Conservation (phyloP, 768 basidiomycete species). For the Amanita inopinata region DNA sequence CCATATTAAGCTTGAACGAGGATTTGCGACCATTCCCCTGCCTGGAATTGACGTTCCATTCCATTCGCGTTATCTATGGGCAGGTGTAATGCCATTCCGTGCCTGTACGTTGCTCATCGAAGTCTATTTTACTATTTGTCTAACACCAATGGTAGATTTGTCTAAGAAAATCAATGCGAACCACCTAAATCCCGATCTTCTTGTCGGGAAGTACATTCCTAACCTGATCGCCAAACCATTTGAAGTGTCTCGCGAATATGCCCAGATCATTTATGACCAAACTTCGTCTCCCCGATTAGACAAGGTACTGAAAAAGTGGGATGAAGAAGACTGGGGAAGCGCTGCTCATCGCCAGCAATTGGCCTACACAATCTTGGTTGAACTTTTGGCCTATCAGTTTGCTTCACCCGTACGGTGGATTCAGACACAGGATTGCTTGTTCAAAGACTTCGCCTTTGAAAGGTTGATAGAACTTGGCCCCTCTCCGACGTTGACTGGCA, state of each 20-base stretch:
- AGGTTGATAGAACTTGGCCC: constrained; percentile 94
- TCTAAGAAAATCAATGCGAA: constrained; percentile 96
- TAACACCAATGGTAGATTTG: constrained; percentile 46
- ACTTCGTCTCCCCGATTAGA: constrained; percentile 92
- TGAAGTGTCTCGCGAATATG: constrained; percentile 76
- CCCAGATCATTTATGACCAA: constrained; percentile 92
- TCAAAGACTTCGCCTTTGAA: constrained; percentile 79
- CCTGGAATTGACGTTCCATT: constrained; percentile 99
- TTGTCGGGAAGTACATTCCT: constrained; percentile 93
- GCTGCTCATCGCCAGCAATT: constrained; percentile 82
- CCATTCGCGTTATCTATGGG: constrained; percentile 99
- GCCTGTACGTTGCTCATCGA: constrained; percentile 67
- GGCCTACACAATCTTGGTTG: constrained; percentile 93
- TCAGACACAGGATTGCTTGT: constrained; percentile 94
- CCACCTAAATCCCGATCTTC: constrained; percentile 89
- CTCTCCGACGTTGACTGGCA: constrained; percentile 91
- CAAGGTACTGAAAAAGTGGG: constrained; percentile 92
- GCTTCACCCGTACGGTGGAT: constrained; percentile 99
- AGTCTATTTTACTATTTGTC: constrained; percentile 1
- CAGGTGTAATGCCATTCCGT: constrained; percentile 94
- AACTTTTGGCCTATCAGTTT: constrained; percentile 95
- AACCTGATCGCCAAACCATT: constrained; percentile 91
- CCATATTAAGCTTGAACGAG: constrained; percentile 90
- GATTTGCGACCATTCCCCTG: constrained; percentile 90
- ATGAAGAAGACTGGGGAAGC: constrained; percentile 79